Evolutionary conservation across 1,139 yeast genomes (phyloP).

Genomic region (Sugiyamaella xylanicola): DNA sequence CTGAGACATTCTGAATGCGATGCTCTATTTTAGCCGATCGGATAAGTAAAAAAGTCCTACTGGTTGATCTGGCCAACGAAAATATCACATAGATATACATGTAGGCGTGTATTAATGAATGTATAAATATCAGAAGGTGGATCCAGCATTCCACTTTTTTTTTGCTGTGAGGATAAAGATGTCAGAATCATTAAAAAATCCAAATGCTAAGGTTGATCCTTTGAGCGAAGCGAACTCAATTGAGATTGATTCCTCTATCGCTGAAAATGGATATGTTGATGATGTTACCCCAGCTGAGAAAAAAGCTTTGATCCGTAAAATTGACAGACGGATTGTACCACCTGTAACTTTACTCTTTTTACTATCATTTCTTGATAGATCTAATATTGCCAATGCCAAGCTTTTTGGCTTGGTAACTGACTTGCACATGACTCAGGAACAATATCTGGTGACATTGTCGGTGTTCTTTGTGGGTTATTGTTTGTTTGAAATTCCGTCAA

Average conservation of each 20-base stretch:
- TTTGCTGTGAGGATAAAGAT: not conserved
- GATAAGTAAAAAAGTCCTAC: not conserved
- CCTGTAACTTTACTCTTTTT: slow-evolving; percentile 68
- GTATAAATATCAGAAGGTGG: not conserved
- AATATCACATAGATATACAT: not conserved
- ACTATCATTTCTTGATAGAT: slow-evolving; percentile 68
- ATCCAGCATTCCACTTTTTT: too few relatives aligned
- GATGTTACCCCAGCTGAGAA: slow-evolving; percentile 5
- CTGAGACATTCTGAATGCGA: not conserved
- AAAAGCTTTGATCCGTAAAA: slow-evolving; percentile 54
- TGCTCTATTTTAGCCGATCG: not conserved
- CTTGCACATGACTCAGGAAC: slow-evolving; percentile 49
- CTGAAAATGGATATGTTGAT: not conserved
- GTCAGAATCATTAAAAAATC: not conserved
- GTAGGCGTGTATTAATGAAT: not conserved
- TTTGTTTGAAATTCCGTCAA: slow-evolving; percentile 58
- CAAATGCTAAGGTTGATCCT: not conserved
- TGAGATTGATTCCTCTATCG: not conserved
- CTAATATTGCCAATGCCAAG: slow-evolving; percentile 64
- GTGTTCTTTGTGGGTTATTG: slow-evolving; percentile 60
- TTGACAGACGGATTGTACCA: slow-evolving; percentile 66
- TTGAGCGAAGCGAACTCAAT: not conserved
- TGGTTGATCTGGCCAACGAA: not conserved
- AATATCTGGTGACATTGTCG: slow-evolving; percentile 57
- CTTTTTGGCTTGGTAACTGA: slow-evolving; percentile 60